Base-by-base conservation (phyloP, 108 stramenopile species). In the Fragilaria crotonensis region DNA sequence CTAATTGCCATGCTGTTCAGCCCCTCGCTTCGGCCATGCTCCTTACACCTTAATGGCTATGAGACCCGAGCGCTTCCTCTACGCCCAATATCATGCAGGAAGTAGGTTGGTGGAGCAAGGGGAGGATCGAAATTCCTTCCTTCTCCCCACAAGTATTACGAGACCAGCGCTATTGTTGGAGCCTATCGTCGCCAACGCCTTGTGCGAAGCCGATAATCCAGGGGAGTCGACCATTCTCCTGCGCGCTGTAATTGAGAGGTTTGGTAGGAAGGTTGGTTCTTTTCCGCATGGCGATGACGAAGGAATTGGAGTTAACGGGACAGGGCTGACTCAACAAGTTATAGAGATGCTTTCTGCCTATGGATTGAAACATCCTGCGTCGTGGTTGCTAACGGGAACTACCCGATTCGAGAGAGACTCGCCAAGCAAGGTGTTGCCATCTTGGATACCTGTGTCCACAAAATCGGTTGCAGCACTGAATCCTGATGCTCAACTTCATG, bases 151-250 rank as follows among this genome's bases (percentile, higher is more conserved):
- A 29, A 60, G 80, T 5, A 53, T 49, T 5, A 93, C 84, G n/a
- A 58, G 68, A 23, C 88, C 92, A 26, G 60, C 76, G 0, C 66
- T 93, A 7, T 64, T 93, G 17, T 67, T 93, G 23, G 88, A 93
- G 49, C 88, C 92, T 19, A 63, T 90, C 54, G 49, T 93, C 60
- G 84, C 85, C 2, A 93, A 88, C 62, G 85, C 86, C 45, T 71
- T 93, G 25, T 78, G 86, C 44, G 52, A 41, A 31, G 21, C 50
- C 30, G 54, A 20, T 51, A 78, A 54, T n/a, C 33, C 32, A 46
- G 66, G 29, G 14, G 57, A 72, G 52, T 48, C 55, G 32, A 75
- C 62, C 33, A 33, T 52, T 4, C 69, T 78, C 14, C 71, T 93
- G n/a, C 66, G 84, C 14, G 52, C 64, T 17, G 58, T 88, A 1